A percentile compares a stretch with the other conserved stretches of the same genome.
Conservation (phyloP, 1,284 basidiomycete species). For the Malassezia japonica region DNA sequence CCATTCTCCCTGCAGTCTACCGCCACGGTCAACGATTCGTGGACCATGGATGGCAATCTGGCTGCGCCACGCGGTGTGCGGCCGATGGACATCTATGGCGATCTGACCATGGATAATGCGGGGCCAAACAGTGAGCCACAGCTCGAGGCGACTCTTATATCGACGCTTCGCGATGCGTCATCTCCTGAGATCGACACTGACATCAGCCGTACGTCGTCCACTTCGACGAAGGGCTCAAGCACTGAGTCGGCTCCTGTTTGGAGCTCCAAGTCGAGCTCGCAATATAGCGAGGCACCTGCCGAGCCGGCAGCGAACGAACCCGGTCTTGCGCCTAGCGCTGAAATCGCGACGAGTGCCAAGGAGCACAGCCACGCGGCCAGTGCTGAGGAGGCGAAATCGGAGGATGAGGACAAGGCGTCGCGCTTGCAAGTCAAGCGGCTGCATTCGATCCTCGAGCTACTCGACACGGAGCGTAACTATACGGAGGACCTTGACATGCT, state of each 20-base stretch:
- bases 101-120: background rate
- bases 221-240: conserved; percentile 32
- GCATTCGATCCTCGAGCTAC: conserved; percentile 36
- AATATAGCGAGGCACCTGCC: too few relatives aligned
- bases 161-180: conserved; percentile 1
- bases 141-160: background rate
- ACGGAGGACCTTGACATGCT: conserved; percentile 39
- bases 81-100: background rate
- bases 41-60: background rate
- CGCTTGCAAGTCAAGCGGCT: conserved; percentile 1
- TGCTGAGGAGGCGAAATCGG: background rate
- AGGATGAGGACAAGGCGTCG: background rate
- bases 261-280: too few relatives aligned
- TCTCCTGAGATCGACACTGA: conserved; percentile 25
- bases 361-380: too few relatives aligned
- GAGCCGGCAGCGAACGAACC: too few relatives aligned
- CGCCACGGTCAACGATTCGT: background rate
- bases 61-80: background rate
- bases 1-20: background rate
- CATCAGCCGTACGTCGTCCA: conserved; percentile 40
- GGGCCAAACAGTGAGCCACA: background rate
- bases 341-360: too few relatives aligned
- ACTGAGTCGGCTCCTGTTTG: too few relatives aligned
- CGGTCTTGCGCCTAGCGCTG: too few relatives aligned
- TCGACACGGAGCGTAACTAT: conserved; percentile 44